A percentile compares a stretch with the other conserved stretches of the same genome.
These are phyloP conservation scores for Capsella rubella DNA, from an alignment of 441 rosid species.

Conservation along the genomic window DNA sequence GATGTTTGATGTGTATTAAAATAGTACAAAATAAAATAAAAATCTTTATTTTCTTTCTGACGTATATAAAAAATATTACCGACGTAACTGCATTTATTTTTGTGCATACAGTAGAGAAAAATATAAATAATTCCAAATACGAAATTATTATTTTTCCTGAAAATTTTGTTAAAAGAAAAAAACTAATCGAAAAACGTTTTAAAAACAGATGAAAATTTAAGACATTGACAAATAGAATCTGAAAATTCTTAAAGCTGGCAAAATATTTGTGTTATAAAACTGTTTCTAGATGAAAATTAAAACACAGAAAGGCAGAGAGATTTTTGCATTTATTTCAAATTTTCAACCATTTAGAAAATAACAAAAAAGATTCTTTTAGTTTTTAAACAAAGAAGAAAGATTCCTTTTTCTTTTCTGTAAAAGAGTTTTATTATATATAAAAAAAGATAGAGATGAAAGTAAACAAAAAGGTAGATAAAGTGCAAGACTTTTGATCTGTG, in stretches of 20 bases:
- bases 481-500: constrained; percentile 27
- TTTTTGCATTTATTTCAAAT: not conserved
- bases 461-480: constrained; percentile 2
- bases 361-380: not conserved
- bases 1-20: constrained; percentile 12
- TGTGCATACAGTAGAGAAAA: not conserved
- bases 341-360: not conserved
- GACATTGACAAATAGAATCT: not conserved
- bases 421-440: not conserved
- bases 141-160: not conserved
- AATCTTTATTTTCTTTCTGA: not conserved
- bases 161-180: not conserved
- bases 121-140: not conserved
- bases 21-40: not conserved
- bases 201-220: no score
- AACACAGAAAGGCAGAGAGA: not conserved
- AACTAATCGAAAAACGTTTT: not conserved
- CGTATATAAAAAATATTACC: not conserved
- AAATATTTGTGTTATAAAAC: not conserved
- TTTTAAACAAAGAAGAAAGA: constrained; percentile 18
- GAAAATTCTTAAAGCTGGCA: not conserved
- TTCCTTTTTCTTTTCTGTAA: not conserved
- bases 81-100: constrained; percentile 13
- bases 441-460: not conserved
- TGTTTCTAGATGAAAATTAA: not conserved